Base-by-base conservation (phyloP, 1,284 basidiomycete species). In the Cryptococcus neoformans region DNA sequence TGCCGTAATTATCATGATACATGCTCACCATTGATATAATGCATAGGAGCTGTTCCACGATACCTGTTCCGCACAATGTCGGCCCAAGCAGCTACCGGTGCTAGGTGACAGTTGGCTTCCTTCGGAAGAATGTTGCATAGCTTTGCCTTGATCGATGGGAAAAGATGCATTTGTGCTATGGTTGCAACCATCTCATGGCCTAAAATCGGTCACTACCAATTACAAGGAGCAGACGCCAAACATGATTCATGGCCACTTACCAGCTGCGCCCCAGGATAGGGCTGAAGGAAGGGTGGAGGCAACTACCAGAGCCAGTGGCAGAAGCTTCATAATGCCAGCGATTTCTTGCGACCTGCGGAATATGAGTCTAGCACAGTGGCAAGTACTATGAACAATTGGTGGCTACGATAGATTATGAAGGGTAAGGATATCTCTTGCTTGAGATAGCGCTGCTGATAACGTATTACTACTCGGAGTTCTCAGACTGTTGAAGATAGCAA, bases 151-250 rank as follows among this genome's bases (percentile, higher is more conserved):
- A 89, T 87, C 2, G 80, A 80, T 0, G 90, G 89, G 69, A 91
- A 84, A 4, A 96, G 82, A 73, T 95, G 86, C 55, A 92, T 89
- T 74, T 96, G 90, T 0, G 93, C 92, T 56, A 97, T 91, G 5
- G 92, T 93, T 1, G 92, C 93, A 1, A 92, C 85, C 48, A 95
- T 88, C 78, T 94, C 88, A 66, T 96, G 92, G 12, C 92, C 92
- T 83, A 69, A 7, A 9, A 51, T 42, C 44, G 14, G 39, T n/a
- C 40, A 45, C 34, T 47, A 46, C 34, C 35, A 38, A 46, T 35
- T 37, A 6, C 7, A 44, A 57, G 40, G 42, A 12, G 44, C 38
- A 40, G 47, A 5, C 10, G n/a, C n/a, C 8, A 28, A 28, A 16
- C 21, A 17, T 8, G 44, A 40, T 6, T 28, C 4, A 11, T 11